Evolutionary conservation across 176 grass and related monocot genomes (phyloP).

Genomic region (Ampelocalamus luodianensis): DNA sequence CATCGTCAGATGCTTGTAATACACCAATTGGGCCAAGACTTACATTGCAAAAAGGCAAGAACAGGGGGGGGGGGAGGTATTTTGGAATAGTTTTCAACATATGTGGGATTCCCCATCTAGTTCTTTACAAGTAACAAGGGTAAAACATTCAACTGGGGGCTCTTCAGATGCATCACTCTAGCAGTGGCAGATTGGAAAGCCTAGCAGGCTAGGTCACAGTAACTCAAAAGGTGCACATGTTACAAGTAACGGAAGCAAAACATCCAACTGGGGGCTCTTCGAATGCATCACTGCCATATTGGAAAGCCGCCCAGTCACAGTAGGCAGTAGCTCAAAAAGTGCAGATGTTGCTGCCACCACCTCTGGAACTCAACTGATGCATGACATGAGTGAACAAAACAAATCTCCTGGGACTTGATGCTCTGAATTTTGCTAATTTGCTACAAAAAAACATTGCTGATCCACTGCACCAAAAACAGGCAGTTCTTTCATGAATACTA

Average conservation of each 20-base stretch:
- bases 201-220: neutral
- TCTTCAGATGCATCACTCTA: neutral
- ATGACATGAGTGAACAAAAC: neutral
- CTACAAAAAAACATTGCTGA: slow-evolving; percentile 13
- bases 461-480: neutral
- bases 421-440: neutral
- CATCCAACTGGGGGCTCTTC: slow-evolving; percentile 5
- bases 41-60: slow-evolving; percentile 2
- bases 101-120: neutral
- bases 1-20: neutral
- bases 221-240: neutral
- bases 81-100: neutral
- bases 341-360: neutral
- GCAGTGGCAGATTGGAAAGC: neutral
- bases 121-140: neutral
- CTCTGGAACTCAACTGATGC: neutral
- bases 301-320: neutral
- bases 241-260: neutral
- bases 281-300: neutral
- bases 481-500: slow-evolving; percentile 44
- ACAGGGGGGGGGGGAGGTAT: neutral
- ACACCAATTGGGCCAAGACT: neutral
- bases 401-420: neutral
- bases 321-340: neutral
- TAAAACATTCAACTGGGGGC: neutral